These are phyloP conservation scores for Ophiostoma himal-ulmi DNA, from an alignment of 2,329 filamentous ascomycete genomes.

Conservation along the genomic window DNA sequence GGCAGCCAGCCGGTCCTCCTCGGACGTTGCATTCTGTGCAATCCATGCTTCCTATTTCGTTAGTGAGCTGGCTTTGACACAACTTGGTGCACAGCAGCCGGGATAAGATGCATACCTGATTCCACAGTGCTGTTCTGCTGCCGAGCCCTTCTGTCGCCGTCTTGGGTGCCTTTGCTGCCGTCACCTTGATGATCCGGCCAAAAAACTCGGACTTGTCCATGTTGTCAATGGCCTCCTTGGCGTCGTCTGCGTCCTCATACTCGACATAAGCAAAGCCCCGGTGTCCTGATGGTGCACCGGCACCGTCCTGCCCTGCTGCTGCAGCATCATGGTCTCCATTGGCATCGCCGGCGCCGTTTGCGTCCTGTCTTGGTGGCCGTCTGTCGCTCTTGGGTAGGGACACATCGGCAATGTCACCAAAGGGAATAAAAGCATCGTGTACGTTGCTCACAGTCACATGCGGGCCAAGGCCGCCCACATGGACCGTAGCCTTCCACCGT, in stretches of 20 bases:
- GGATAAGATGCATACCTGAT: slow-evolving; percentile 62
- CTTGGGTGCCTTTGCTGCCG: slow-evolving; percentile 86
- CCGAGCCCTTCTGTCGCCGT: slow-evolving; percentile 80
- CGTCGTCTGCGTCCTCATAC: slow-evolving; percentile 79
- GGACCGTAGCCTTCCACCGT: slow-evolving; percentile 84
- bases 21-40: slow-evolving; percentile 76
- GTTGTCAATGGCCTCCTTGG: slow-evolving; percentile 93
- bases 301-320: neutral
- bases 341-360: slow-evolving; percentile 3
- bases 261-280: slow-evolving; percentile 96
- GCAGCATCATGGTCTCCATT: neutral
- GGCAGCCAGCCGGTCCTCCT: slow-evolving; percentile 63
- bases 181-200: slow-evolving; percentile 86
- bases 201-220: slow-evolving; percentile 98
- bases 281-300: slow-evolving; percentile 42
- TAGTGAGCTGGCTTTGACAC: slow-evolving; percentile 21
- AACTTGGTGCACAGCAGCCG: neutral
- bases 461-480: slow-evolving; percentile 81
- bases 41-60: slow-evolving; percentile 77
- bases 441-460: slow-evolving; percentile 69
- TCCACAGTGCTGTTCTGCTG: slow-evolving; percentile 92
- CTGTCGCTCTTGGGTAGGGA: slow-evolving; percentile 82
- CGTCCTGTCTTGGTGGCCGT: slow-evolving; percentile 30
- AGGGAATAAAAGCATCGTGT: slow-evolving; percentile 89
- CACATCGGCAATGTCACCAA: slow-evolving; percentile 91